Percentiles rank a stretch among this genome's conserved stretches.
Evolutionary conservation across 306 rosid species (phyloP).

Genomic region (Geum urbanum): DNA sequence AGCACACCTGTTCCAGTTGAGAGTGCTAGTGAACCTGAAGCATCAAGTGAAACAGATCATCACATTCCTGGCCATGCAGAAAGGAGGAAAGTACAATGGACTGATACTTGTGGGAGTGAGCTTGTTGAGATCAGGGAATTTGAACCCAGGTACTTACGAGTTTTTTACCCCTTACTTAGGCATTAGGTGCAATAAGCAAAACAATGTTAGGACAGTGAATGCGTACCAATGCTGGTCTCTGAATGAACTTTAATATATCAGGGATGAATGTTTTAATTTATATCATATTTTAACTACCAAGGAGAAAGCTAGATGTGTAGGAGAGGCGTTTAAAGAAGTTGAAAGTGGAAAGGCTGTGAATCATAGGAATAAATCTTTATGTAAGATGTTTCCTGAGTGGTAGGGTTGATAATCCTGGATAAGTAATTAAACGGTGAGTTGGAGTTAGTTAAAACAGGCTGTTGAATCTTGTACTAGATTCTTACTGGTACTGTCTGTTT

Average conservation of each 20-base stretch:
- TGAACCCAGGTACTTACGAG: slow-evolving; percentile 79
- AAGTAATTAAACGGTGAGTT: background rate
- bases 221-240: background rate
- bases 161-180: background rate
- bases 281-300: background rate
- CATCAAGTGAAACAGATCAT: slow-evolving; percentile 36
- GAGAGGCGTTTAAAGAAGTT: background rate
- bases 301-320: background rate
- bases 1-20: slow-evolving; percentile 36
- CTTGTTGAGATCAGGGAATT: slow-evolving; percentile 81
- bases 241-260: background rate
- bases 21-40: slow-evolving; percentile 41
- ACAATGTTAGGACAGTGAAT: background rate
- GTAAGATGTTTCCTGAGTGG: background rate
- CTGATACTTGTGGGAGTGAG: slow-evolving; percentile 80
- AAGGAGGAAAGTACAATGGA: slow-evolving; percentile 91
- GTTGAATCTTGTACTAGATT: background rate
- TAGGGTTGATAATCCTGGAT: background rate
- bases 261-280: background rate
- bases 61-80: slow-evolving; percentile 45
- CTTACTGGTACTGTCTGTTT: background rate
- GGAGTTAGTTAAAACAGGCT: background rate
- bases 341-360: background rate
- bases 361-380: background rate
- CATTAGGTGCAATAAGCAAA: slow-evolving; percentile 13